Evolutionary conservation across 2,329 filamentous ascomycete species (phyloP), one percentile per base, ranked within the genome.

Genomic region (Fusarium sp.): DNA sequence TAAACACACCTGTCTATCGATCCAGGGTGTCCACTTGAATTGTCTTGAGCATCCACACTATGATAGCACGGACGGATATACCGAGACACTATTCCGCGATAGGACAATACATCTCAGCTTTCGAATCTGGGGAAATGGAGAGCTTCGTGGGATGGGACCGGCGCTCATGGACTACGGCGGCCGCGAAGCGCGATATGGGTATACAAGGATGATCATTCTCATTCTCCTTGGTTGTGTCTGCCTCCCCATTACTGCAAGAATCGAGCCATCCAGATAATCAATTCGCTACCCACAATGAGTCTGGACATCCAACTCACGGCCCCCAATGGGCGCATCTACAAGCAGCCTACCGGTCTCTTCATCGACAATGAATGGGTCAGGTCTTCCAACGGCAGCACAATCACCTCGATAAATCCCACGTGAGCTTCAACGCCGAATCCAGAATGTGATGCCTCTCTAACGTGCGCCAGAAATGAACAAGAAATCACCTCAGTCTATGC

Each of bases 361-460:
- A 92, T 92, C 76, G 90, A 91, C 78, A 91, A 92, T 58, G 87
- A 90, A 70, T 92, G 89, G 73, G 86, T 90, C 43, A 84, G 57
- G 84, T 84, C 73, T 77, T 84, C 49, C 79, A 84, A 63, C 76
- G 86, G 74, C 19, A 57, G 63, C 84, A 86, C 61, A 61, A 83
- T 91, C 49, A 78, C 81, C 8, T 82, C 82, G 17, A 85, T 90
- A 69, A 90, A 88, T 70, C 75, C 75, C n/a, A 72, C 70, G 75
- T 75, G 69, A 39, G 70, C 44, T 9, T 11, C 19, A 15, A 10
- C 11, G 13, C 3, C 4, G 21, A 14, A 5, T 14, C 1, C 4
- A 1, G 1, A 5, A n/a, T n/a, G 13, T 5, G 6, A 9, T 2
- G 2, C 2, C 4, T 3, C 8, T 0, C 37, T 63, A 35, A 64